phyloP scores from a whole-genome alignment of 2,329 filamentous ascomycete genomes.

The Neonectria magnoliae region DNA sequence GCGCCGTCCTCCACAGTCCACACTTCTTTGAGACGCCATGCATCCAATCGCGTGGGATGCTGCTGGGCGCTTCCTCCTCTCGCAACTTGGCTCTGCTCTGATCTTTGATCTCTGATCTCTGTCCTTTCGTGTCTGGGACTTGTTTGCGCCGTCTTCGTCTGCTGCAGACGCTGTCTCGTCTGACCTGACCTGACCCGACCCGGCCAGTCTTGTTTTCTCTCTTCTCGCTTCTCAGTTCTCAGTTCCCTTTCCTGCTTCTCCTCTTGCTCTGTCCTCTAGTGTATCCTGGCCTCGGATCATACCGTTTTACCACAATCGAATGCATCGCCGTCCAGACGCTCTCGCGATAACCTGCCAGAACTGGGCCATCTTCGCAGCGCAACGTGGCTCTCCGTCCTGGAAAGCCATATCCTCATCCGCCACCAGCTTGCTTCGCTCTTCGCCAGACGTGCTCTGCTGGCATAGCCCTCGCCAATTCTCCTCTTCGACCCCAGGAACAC shows the following conservation, averaged over 20 bases:
- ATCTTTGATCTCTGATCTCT: slow-evolving; percentile 19
- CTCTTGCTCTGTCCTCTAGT: not conserved
- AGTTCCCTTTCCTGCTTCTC: slow-evolving; percentile 8
- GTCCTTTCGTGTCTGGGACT: slow-evolving; percentile 35
- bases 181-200: not conserved
- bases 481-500: slow-evolving; percentile 39
- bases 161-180: slow-evolving; percentile 13
- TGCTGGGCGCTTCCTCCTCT: slow-evolving; percentile 40
- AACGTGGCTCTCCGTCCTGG: slow-evolving; percentile 21
- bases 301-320: not conserved
- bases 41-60: not conserved
- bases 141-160: slow-evolving; percentile 34
- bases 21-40: slow-evolving; percentile 47
- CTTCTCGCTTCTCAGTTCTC: too few relatives aligned
- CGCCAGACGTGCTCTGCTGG: slow-evolving; percentile 5
- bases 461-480: not conserved
- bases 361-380: slow-evolving; percentile 8
- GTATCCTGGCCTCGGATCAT: slow-evolving; percentile 7
- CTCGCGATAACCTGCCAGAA: slow-evolving; percentile 3
- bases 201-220: not conserved
- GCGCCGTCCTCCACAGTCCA: slow-evolving; percentile 34
- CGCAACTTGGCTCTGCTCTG: slow-evolving; percentile 26
- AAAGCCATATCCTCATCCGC: not conserved
- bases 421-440: not conserved
- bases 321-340: not conserved